Evolutionary conservation across 345 rosid species (phyloP).

Genomic region (Citrus maxima): DNA sequence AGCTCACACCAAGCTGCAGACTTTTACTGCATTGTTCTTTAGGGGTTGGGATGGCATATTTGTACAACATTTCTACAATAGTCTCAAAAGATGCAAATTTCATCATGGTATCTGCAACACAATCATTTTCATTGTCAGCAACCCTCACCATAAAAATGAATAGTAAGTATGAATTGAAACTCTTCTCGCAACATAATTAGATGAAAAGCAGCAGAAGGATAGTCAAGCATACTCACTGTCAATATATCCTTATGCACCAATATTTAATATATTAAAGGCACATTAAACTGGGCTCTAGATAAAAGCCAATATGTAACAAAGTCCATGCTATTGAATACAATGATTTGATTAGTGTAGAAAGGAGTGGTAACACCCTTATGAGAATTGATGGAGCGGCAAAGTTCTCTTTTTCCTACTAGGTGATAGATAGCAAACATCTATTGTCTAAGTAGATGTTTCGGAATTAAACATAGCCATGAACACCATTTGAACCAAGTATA

Average conservation of each 20-base stretch:
- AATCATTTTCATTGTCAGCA: background rate
- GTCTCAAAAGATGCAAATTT: constrained; percentile 92
- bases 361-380: too few species aligned
- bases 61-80: constrained; percentile 82
- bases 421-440: background rate
- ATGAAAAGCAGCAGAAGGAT: background rate
- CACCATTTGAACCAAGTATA: background rate
- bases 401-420: background rate
- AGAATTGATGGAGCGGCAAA: too few species aligned
- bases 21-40: constrained; percentile 75
- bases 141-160: background rate
- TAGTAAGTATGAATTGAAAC: background rate
- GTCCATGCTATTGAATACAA: background rate
- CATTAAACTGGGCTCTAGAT: background rate
- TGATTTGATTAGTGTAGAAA: background rate
- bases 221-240: background rate
- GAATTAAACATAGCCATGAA: background rate
- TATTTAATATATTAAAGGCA: background rate
- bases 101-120: constrained; percentile 88
- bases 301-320: background rate
- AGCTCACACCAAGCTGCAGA: constrained; percentile 88
- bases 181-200: background rate
- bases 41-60: constrained; percentile 69
- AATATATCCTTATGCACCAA: background rate
- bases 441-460: background rate